Evolutionary conservation across 768 basidiomycete species (phyloP), one percentile per base, ranked within the genome.

Genomic region (Lactarius pseudohatsudake): DNA sequence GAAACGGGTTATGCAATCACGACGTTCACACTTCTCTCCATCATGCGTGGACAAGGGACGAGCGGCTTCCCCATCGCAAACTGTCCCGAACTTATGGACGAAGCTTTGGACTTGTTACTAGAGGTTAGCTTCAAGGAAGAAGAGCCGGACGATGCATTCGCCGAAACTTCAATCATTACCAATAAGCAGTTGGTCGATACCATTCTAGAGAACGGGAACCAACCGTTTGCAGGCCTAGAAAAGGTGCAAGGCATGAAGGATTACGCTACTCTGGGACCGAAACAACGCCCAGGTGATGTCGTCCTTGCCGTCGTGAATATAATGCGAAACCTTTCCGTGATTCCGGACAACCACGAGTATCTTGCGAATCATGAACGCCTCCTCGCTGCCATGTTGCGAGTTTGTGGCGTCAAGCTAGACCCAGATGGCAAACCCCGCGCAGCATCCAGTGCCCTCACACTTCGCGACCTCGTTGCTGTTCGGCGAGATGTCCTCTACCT

Each of bases 1-100:
- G 96, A 99, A 76, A 79, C 96, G 61, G 89, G 94, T 4, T 98
- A 95, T 74, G 93, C 91, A 5, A 78, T 99, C 70, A 94, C 94
- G 26, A 92, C 92, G 5, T 81, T 98, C 70, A 88, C 88, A 4
- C 79, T 96, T 73, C 79, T 97, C 64, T 90, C 91, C 15, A 87
- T 88, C 2, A 87, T 92, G 85, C 85, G 85, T 34, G 87, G 86
- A 11, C 84, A 84, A 64, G 81, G 82, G n/a, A 79, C 82, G 28
- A 82, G 81, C 3, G 92, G 90, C 13, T 93, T 95, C 75, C 88
- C 89, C 1, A 85, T 97, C 28, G 76, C 78, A 18, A 86, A 90
- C 66, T 91, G 92, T 69, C 79, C 80, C 5, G 95, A 96, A 68
- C 81, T 98, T 43, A 81, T 95, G 66, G 89, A 93, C 61, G 96